Conservation (phyloP, 257 asterid species). For the Coffea eugenioides region DNA sequence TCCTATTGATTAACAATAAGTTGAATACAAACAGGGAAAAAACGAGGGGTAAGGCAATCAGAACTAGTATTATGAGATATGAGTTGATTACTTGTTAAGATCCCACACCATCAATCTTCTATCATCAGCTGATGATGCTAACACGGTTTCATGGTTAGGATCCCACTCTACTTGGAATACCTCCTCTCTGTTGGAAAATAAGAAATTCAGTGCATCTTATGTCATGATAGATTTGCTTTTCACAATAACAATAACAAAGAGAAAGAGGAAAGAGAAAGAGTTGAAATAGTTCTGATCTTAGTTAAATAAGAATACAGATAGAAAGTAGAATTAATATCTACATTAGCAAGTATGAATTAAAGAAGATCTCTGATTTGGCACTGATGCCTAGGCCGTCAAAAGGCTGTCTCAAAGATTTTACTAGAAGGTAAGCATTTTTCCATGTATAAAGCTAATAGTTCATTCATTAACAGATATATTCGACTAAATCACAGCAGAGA, state of each 20-base stretch:
- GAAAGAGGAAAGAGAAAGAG: neutral
- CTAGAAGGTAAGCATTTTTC: too few relatives aligned
- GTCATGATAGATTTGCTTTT: neutral
- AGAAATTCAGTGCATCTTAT: slow-evolving; percentile 4
- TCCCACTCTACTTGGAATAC: slow-evolving; percentile 99
- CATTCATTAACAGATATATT: neutral
- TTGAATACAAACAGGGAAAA: neutral
- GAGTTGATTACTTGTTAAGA: slow-evolving; percentile 61
- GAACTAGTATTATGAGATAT: neutral
- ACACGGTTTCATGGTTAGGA: slow-evolving; percentile 90
- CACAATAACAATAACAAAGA: neutral
- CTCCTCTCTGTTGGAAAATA: slow-evolving; percentile 58
- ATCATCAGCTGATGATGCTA: slow-evolving; percentile 93
- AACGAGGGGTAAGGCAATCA: neutral
- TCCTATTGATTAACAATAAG: neutral
- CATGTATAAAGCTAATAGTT: neutral
- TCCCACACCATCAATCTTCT: slow-evolving; percentile 98
- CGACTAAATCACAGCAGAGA: neutral
- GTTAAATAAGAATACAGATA: too few relatives aligned
- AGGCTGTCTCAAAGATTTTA: neutral
- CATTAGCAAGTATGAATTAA: neutral
- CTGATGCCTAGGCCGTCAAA: neutral
- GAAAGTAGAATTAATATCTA: neutral
- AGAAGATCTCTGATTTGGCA: too few relatives aligned
- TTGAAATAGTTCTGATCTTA: too few relatives aligned